A percentile compares a stretch with the other conserved stretches of the same genome.
Evolutionary conservation across 495 filamentous ascomycete genomes (phyloP).

Genomic region (Podospora comata): DNA sequence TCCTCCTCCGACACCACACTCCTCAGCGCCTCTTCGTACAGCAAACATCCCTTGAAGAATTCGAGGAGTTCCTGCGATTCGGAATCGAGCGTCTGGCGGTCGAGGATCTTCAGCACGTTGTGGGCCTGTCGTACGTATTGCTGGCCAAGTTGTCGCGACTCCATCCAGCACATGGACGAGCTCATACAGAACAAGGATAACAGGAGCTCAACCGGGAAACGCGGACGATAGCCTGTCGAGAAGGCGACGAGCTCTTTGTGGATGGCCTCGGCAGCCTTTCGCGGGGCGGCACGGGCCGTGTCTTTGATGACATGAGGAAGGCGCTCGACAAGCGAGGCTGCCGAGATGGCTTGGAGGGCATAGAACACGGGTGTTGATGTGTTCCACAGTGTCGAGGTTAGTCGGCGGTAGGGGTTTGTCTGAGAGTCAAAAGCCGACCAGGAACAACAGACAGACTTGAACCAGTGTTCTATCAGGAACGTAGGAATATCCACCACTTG

Average conservation of each 20-base stretch:
- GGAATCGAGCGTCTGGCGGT: slow-evolving; percentile 17
- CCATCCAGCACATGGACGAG: slow-evolving; percentile 38
- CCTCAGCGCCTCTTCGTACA: slow-evolving; percentile 38
- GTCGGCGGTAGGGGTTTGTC: slow-evolving; percentile 30
- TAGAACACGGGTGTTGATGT: slow-evolving; percentile 28
- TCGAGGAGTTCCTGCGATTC: slow-evolving; percentile 26
- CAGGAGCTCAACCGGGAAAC: slow-evolving; percentile 32
- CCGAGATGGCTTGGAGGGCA: slow-evolving; percentile 33
- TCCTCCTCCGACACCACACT: slow-evolving; percentile 39
- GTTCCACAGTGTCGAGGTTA: slow-evolving; percentile 31
- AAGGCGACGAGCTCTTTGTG: slow-evolving; percentile 29
- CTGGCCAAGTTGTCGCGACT: slow-evolving; percentile 32
- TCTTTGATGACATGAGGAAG: slow-evolving; percentile 33
- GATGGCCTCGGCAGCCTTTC: slow-evolving; percentile 30
- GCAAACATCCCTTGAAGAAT: slow-evolving; percentile 37
- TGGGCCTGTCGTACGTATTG: slow-evolving; percentile 31
- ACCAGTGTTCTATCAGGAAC: slow-evolving; percentile 38
- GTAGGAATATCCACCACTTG: slow-evolving; percentile 34
- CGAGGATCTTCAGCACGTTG: slow-evolving; percentile 25
- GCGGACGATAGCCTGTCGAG: slow-evolving; percentile 7
- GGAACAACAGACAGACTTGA: slow-evolving; percentile 35
- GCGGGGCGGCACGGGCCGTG: slow-evolving; percentile 28
- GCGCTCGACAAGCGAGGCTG: slow-evolving; percentile 34
- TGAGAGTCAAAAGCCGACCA: slow-evolving; percentile 36
- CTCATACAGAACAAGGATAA: slow-evolving; percentile 38